These are phyloP conservation scores for Xylariaceae sp. DNA, from an alignment of 2,329 filamentous ascomycete genomes.

Conservation along the genomic window DNA sequence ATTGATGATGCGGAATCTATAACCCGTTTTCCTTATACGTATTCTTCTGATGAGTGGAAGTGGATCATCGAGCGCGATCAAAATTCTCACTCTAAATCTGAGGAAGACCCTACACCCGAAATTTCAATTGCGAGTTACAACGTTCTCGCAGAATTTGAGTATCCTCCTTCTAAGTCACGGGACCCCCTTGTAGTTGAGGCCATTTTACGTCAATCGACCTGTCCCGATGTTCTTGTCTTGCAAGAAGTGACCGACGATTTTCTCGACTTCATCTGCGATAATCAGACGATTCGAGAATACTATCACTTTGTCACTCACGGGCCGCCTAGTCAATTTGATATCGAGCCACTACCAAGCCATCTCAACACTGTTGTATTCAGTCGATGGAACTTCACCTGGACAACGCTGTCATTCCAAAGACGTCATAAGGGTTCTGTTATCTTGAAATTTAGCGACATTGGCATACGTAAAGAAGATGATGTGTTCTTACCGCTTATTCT, in stretches of 20 bases:
- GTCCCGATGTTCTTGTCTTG: slow-evolving; percentile 48
- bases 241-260: slow-evolving; percentile 65
- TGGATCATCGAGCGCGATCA: slow-evolving; percentile 22
- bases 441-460: slow-evolving; percentile 35
- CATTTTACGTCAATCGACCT: slow-evolving; percentile 39
- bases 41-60: slow-evolving; percentile 11
- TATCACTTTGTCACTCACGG: slow-evolving; percentile 58
- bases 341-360: slow-evolving; percentile 55
- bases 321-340: slow-evolving; percentile 47
- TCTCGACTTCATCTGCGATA: slow-evolving; percentile 49
- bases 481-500: slow-evolving; percentile 43
- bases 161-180: slow-evolving; percentile 40
- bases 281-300: slow-evolving; percentile 40
- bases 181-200: slow-evolving; percentile 42
- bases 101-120: slow-evolving; percentile 8
- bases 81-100: background rate
- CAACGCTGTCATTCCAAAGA: slow-evolving; percentile 48
- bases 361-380: slow-evolving; percentile 60
- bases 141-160: slow-evolving; percentile 48
- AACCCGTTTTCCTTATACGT: slow-evolving; percentile 19
- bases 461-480: slow-evolving; percentile 21
- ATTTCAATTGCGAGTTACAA: slow-evolving; percentile 48
- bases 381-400: slow-evolving; percentile 52
- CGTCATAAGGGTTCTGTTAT: slow-evolving; percentile 57
- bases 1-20: slow-evolving; percentile 2